Evolutionary conservation across 1,284 basidiomycete genomes (phyloP).

Genomic region (Agroathelia rolfsii): DNA sequence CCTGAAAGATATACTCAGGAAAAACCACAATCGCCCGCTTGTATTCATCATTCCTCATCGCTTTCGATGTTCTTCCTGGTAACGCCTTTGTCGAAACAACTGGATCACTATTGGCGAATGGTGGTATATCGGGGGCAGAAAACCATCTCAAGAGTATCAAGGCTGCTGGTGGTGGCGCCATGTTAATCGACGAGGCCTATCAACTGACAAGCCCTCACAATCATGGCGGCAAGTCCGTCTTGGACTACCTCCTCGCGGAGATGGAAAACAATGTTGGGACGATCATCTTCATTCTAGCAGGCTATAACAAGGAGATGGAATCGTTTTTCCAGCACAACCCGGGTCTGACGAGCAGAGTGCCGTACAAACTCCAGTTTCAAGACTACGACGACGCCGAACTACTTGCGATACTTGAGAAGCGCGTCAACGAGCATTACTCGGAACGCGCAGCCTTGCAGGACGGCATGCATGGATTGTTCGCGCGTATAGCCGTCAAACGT

Average conservation of each 20-base stretch:
- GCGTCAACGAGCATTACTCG: slow-evolving; percentile 17
- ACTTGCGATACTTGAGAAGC: slow-evolving; percentile 17
- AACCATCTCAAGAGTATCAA: slow-evolving; percentile 18
- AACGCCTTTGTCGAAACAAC: slow-evolving; percentile 12
- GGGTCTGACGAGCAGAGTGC: slow-evolving; percentile 22
- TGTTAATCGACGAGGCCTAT: slow-evolving; percentile 26
- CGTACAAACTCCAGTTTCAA: slow-evolving; percentile 19
- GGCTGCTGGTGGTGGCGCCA: slow-evolving; percentile 19
- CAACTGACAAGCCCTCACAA: slow-evolving; percentile 27
- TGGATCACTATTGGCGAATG: slow-evolving; percentile 30
- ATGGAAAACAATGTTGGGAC: slow-evolving; percentile 26
- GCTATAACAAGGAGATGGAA: slow-evolving; percentile 27
- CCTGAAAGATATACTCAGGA: slow-evolving; percentile 6
- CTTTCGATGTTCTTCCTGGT: slow-evolving; percentile 11
- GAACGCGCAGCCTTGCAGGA: slow-evolving; percentile 20
- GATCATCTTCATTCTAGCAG: slow-evolving; percentile 25
- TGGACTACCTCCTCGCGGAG: slow-evolving; percentile 25
- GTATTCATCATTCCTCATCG: slow-evolving; percentile 11
- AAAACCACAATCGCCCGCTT: slow-evolving; percentile 14
- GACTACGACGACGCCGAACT: slow-evolving; percentile 23
- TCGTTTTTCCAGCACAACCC: slow-evolving; percentile 28
- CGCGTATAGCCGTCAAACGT: slow-evolving; percentile 20
- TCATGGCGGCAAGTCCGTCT: slow-evolving; percentile 28
- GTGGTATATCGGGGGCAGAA: slow-evolving; percentile 19
- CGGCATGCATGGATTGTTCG: slow-evolving; percentile 19